Percentiles rank a stretch among this genome's conserved stretches.
Evolutionary conservation across 1,139 yeast genomes (phyloP).

Genomic region (Kurtzmaniella natalensis): DNA sequence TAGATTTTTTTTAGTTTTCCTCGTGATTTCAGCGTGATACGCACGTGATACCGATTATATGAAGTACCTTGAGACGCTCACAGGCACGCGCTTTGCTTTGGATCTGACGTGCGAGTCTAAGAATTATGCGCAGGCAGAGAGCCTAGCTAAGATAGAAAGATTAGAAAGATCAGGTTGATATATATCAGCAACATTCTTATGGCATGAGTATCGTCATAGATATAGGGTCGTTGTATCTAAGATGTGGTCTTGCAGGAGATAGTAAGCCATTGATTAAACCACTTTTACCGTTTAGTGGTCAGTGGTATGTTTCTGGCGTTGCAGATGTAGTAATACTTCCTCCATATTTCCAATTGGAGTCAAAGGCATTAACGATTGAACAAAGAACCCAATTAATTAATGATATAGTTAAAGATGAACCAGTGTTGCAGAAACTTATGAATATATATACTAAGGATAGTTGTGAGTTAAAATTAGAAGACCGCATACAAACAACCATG

Average conservation of each 20-base stretch:
- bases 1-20: background rate
- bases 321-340: constrained; percentile 1
- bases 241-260: constrained; percentile 4
- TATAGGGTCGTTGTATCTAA: constrained; percentile 1
- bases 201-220: constrained; percentile 2
- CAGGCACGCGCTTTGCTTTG: no score
- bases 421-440: background rate
- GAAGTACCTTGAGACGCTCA: no score
- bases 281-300: background rate
- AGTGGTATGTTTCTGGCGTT: background rate
- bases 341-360: constrained; percentile 4
- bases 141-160: no score
- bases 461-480: background rate
- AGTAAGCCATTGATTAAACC: background rate
- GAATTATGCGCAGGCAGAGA: no score
- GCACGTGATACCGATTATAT: no score
- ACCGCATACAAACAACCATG: background rate
- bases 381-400: background rate
- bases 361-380: constrained; percentile 2
- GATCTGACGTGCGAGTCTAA: no score
- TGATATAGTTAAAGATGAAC: background rate
- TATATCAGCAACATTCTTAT: no score
- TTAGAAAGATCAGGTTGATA: no score
- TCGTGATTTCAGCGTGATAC: constrained; percentile 3
- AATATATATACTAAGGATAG: constrained; percentile 3